A percentile compares a stretch with the other conserved stretches of the same genome.
phyloP scores from a whole-genome alignment of 2,329 filamentous ascomycete species.

The Aspergillus udagawae region DNA sequence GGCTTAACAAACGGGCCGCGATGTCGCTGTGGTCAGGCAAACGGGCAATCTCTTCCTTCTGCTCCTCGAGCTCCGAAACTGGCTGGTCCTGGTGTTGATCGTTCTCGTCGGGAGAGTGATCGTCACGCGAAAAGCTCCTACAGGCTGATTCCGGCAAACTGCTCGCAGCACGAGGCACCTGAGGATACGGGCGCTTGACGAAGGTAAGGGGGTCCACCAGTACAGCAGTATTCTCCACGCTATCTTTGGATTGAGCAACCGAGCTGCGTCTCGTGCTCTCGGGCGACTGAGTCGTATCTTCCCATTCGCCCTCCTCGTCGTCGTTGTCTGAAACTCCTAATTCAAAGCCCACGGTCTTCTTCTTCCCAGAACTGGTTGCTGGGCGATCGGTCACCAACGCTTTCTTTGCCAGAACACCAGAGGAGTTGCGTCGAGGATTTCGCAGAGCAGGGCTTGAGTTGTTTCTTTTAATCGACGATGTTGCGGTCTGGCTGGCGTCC shows the following conservation, averaged over 20 bases:
- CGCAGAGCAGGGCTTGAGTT: conserved; percentile 41
- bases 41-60: conserved; percentile 16
- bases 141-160: conserved; percentile 37
- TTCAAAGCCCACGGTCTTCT: conserved; percentile 47
- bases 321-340: conserved; percentile 42
- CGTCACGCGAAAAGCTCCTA: conserved; percentile 26
- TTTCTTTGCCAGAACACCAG: conserved; percentile 38
- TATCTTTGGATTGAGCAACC: conserved; percentile 33
- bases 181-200: conserved; percentile 38
- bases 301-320: conserved; percentile 47
- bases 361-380: conserved; percentile 34
- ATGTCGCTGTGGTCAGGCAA: conserved; percentile 33
- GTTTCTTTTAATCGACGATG: conserved; percentile 43
- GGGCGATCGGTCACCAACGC: conserved; percentile 31
- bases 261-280: conserved; percentile 46
- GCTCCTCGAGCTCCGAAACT: conserved; percentile 16
- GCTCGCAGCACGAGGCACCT: conserved; percentile 36
- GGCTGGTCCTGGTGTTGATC: conserved; percentile 5
- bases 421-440: conserved; percentile 30
- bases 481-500: conserved; percentile 29
- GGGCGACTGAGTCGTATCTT: conserved; percentile 46
- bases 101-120: conserved; percentile 18
- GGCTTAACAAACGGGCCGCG: conserved; percentile 34
- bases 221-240: conserved; percentile 31
- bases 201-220: conserved; percentile 39